Evolutionary conservation across 164 flowering plant species (phyloP).

Genomic region (Vitis rotundifolia): DNA sequence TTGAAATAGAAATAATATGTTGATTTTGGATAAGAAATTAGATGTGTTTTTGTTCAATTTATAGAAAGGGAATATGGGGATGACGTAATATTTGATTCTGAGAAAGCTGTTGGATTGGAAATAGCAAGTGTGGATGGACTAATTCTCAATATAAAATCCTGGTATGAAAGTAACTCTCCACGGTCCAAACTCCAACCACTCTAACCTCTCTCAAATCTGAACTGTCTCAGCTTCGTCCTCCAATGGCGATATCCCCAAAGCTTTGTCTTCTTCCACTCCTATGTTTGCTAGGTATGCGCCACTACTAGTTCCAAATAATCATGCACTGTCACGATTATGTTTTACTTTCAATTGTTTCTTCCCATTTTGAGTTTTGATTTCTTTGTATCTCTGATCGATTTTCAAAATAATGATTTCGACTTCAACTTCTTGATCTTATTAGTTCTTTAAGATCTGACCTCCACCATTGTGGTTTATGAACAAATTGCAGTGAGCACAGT

Average conservation of each 20-base stretch:
- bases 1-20: too few relatives aligned
- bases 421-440: too few relatives aligned
- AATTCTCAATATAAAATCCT: not conserved
- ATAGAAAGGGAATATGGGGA: too few relatives aligned
- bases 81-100: too few relatives aligned
- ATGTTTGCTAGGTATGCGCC: constrained; percentile 12
- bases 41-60: too few relatives aligned
- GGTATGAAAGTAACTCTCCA: constrained; percentile 11
- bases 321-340: not conserved
- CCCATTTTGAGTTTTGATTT: not conserved
- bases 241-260: constrained; percentile 13
- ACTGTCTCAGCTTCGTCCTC: not conserved
- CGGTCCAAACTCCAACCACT: constrained; percentile 9
- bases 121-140: not conserved
- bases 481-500: constrained; percentile 30
- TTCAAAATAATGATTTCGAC: too few relatives aligned
- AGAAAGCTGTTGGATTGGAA: not conserved
- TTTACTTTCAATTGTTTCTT: not conserved
- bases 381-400: too few relatives aligned
- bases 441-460: too few relatives aligned
- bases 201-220: not conserved
- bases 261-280: constrained; percentile 6
- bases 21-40: too few relatives aligned
- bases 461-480: too few relatives aligned
- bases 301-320: too few relatives aligned